Evolutionary conservation across 305 asterid genomes (phyloP).

Genomic region (Fraxinus floribunda): DNA sequence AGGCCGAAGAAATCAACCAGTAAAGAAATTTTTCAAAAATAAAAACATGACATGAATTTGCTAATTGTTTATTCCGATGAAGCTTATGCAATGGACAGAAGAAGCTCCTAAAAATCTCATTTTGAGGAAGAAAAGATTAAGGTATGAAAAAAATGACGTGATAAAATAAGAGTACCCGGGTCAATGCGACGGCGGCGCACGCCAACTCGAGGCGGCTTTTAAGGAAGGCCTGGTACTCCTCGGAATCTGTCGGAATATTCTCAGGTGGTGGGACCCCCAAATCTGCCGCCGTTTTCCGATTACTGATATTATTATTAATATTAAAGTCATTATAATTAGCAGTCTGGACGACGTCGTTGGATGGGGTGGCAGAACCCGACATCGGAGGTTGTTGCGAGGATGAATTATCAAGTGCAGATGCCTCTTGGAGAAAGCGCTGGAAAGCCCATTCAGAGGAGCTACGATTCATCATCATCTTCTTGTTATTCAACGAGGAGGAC

Average conservation of each 20-base stretch:
- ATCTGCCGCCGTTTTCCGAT: conserved; percentile 22
- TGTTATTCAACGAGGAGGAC: conserved; percentile 27
- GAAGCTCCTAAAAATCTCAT: not conserved
- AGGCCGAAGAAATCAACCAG: not conserved
- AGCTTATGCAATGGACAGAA: not conserved
- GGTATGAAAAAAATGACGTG: not conserved
- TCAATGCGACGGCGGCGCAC: conserved; percentile 91
- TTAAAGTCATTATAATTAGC: not conserved
- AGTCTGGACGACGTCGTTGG: conserved; percentile 41
- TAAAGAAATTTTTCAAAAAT: not conserved
- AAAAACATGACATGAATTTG: not conserved
- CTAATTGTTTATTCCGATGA: not conserved
- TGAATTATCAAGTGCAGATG: conserved; percentile 41
- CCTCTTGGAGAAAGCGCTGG: conserved; percentile 72
- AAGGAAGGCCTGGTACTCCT: conserved; percentile 62
- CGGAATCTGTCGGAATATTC: conserved; percentile 47
- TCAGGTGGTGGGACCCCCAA: conserved; percentile 25
- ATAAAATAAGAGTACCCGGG: conserved; percentile 43
- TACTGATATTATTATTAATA: not conserved
- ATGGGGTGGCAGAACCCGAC: conserved; percentile 11
- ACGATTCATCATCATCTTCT: conserved; percentile 64
- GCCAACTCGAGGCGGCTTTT: conserved; percentile 75
- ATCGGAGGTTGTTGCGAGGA: conserved; percentile 11
- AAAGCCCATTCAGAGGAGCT: conserved; percentile 93
- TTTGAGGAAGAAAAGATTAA: not conserved